Conservation (phyloP, 257 asterid genomes). For the Knoxia roxburghii region DNA sequence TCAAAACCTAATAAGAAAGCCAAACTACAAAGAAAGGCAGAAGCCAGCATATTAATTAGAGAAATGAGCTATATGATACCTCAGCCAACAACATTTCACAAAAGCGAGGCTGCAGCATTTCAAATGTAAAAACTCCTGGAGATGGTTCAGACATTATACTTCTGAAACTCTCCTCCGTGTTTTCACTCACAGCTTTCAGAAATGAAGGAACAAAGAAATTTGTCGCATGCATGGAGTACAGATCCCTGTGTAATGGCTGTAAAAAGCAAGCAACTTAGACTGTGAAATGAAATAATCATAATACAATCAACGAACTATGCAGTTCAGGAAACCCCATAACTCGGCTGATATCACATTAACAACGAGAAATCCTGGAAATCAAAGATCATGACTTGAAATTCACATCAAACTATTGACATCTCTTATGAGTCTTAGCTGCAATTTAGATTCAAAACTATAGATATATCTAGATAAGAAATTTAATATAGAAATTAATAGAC, state of each 20-base stretch:
- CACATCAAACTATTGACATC: background rate
- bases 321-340: too few relatives aligned
- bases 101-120: slow-evolving; percentile 87
- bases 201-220: slow-evolving; percentile 73
- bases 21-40: slow-evolving; percentile 27
- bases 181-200: slow-evolving; percentile 61
- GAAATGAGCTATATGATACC: slow-evolving; percentile 40
- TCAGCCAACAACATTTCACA: slow-evolving; percentile 84
- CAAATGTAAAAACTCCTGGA: slow-evolving; percentile 83
- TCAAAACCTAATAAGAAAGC: slow-evolving; percentile 44
- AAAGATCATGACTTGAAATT: background rate
- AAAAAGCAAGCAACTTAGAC: slow-evolving; percentile 17
- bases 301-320: too few relatives aligned
- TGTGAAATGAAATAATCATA: too few relatives aligned
- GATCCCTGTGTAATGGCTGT: slow-evolving; percentile 76
- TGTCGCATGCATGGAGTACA: slow-evolving; percentile 58
- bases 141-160: slow-evolving; percentile 77
- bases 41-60: too few relatives aligned
- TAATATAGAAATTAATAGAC: too few relatives aligned
- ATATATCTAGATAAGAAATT: too few relatives aligned
- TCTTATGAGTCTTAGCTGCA: background rate
- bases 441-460: background rate
- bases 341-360: slow-evolving; percentile 15
- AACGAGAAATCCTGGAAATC: background rate
- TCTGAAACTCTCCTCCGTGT: slow-evolving; percentile 71